Base-by-base conservation (phyloP, 108 stramenopile species). In the Licmophora abbreviata region DNA sequence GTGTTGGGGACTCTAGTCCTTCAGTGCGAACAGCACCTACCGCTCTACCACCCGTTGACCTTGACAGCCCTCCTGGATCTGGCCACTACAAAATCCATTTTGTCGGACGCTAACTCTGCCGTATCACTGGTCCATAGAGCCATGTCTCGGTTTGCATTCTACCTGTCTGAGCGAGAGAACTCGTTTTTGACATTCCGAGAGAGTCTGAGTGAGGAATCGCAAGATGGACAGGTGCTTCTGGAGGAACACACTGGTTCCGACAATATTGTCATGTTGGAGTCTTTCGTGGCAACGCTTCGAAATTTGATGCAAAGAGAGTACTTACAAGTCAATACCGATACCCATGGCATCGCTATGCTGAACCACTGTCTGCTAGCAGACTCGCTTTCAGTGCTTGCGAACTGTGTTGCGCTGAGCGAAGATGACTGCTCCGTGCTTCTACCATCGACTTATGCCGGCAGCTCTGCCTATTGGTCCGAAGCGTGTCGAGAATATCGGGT, bases 21-120 rank as follows among this genome's bases (percentile, higher is more conserved):
- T n/a, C 47, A 63, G 15, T 66, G 65, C 46, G 53, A 74, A 40
- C 38, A 66, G 15, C 33, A 61, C 52, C 45, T 73, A 11, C 42
- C 61, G 33, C 48, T 18, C 4, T 60, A 61, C 33, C 63, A 69
- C 44, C 73, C 73, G 0, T 56, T 52, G 10, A 51, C 61, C 1
- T n/a, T 74, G 12, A 17, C 40, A 32, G 50, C 61, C 3, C 56
- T 67, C 51, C 55, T 74, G 15, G 73, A 74, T 44, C 64, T 74
- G 7, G 53, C 68, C 6, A 53, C 58, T 7, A 31, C 59, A 9
- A 47, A 35, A 21, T 29, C 40, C 15, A 56, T 56, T 54, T 29
- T 53, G 21, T 30, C 33, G 20, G 58, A 58, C 24, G 11, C 41
- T 35, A 23, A 36, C 11, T 17, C 33, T 2, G 55, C 71, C 0